Base-by-base conservation (phyloP, 768 basidiomycete species). In the Leccinum sublutescens region DNA sequence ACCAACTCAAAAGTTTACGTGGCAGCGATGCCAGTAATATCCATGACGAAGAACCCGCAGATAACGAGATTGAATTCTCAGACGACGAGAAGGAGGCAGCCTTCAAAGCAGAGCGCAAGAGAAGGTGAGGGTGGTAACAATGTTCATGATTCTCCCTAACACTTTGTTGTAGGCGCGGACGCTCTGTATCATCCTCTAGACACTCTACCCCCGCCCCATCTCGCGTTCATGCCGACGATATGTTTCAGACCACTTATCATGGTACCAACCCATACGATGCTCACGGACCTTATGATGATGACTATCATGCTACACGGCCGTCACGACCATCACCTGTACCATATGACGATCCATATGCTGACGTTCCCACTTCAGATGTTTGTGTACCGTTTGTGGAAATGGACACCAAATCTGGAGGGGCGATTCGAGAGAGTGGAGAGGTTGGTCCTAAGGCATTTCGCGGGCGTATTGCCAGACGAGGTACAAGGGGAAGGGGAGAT, bases 11-110 rank as follows among this genome's bases (percentile, higher is more conserved):
- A 59, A 79, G 76, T 17, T 70, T 85, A 61, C 95, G 87, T 69
- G 96, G 95, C 45, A 94, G 91, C 63, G 96, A 98, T 65, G 96
- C 96, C 21, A 93, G 91, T 67, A 98, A 98, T 69, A 80, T 94
- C 10, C 85, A 94, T 64, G 96, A 98, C 68, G 96, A 98, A 74
- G 96, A 98, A 71, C 88, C 92, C 2, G 90, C 79, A 2, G 94
- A 92, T 19, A 84, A 93, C 56, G 96, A 98, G 68, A 68, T 92
- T 31, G 96, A 98, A 70, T 98, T 95, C 74, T 94, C 91, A 3
- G 96, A 98, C 64, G 96, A 98, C 64, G 96, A 98, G 71, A 82
- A 87, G 56, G 96, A 98, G 72, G 84, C 85, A 17, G 86, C 85
- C 29, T 82, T 87, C 68, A 91, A 82, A 75, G 77, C 77, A 52